Evolutionary conservation across 192 early-diverging fungal species (phyloP).

Genomic region (Backusella tarrabulga): DNA sequence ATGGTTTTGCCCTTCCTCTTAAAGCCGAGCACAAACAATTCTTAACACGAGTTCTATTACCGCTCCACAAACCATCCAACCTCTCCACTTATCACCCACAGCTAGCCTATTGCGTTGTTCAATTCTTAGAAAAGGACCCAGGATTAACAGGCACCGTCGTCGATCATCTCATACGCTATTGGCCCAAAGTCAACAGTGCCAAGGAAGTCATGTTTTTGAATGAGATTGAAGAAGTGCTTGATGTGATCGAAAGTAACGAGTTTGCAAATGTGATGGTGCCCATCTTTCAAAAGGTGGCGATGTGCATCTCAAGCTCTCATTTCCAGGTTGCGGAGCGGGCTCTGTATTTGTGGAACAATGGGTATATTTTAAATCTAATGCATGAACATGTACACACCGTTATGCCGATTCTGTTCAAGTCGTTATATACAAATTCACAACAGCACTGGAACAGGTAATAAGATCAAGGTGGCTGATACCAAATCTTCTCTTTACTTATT

Average conservation of each 20-base stretch:
- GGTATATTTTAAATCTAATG: slow-evolving; percentile 95
- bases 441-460: slow-evolving; percentile 94
- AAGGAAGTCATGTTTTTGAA: slow-evolving; percentile 99
- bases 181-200: slow-evolving; percentile 99
- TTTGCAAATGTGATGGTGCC: slow-evolving; percentile 89
- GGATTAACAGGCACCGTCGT: slow-evolving; percentile 91
- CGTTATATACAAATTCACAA: slow-evolving; percentile 92
- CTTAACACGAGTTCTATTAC: slow-evolving; percentile 88
- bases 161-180: slow-evolving; percentile 85
- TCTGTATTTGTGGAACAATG: slow-evolving; percentile 98
- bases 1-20: slow-evolving; percentile 97
- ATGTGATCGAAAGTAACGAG: slow-evolving; percentile 90
- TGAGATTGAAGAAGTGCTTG: slow-evolving; percentile 97
- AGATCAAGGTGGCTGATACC: neutral
- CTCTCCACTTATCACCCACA: slow-evolving; percentile 96
- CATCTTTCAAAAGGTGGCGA: slow-evolving; percentile 89
- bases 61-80: slow-evolving; percentile 94
- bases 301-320: slow-evolving; percentile 95
- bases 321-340: slow-evolving; percentile 99
- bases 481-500: neutral
- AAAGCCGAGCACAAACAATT: slow-evolving; percentile 99
- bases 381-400: slow-evolving; percentile 89
- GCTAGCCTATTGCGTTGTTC: slow-evolving; percentile 97
- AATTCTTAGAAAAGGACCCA: slow-evolving; percentile 98
- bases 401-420: slow-evolving; percentile 95